Evolutionary conservation across 257 asterid genomes (phyloP).

Genomic region (Euphrasia confusa): DNA sequence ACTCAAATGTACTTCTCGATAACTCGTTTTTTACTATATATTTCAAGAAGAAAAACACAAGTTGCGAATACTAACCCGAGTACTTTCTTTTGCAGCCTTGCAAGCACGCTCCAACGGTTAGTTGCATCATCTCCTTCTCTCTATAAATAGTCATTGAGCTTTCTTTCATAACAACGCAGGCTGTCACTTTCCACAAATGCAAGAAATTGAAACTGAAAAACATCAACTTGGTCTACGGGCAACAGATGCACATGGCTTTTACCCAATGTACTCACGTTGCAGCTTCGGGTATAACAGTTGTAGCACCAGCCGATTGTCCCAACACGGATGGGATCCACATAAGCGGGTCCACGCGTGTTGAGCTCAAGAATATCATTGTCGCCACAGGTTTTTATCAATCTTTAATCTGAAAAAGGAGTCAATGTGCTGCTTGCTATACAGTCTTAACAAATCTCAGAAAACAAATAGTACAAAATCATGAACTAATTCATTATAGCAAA

Average conservation of each 20-base stretch:
- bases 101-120: conserved; percentile 78
- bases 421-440: too few species aligned
- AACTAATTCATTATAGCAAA: background rate
- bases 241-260: conserved; percentile 70
- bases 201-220: conserved; percentile 54
- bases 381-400: conserved; percentile 51
- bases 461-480: too few species aligned
- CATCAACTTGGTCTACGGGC: conserved; percentile 43
- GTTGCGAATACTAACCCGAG: conserved; percentile 14
- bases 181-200: conserved; percentile 75
- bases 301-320: conserved; percentile 75
- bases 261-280: conserved; percentile 40
- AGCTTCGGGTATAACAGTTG: conserved; percentile 38
- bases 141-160: background rate
- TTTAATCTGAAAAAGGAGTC: background rate
- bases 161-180: conserved; percentile 37
- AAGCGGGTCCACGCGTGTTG: conserved; percentile 51
- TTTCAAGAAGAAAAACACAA: background rate
- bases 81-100: conserved; percentile 67
- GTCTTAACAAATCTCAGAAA: background rate
- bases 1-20: conserved; percentile 46
- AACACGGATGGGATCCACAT: conserved; percentile 90
- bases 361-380: conserved; percentile 38
- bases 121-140: conserved; percentile 11
- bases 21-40: background rate